Percentiles rank a stretch among this genome's conserved stretches.
These are phyloP conservation scores for Solanum infundibuliforme DNA, from an alignment of 257 asterid genomes.

Conservation along the genomic window DNA sequence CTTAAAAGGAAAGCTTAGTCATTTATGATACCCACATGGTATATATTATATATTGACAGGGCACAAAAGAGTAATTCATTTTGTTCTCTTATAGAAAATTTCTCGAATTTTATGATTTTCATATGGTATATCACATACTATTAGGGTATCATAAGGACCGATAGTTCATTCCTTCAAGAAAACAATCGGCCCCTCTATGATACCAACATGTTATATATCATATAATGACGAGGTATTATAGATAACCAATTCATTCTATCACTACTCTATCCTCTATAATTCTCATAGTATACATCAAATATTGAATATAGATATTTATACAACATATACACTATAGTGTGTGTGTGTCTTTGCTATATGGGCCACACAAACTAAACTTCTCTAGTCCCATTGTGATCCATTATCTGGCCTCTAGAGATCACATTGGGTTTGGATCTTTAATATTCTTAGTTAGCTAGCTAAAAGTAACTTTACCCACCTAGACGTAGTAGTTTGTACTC, in stretches of 20 bases:
- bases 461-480: not conserved
- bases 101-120: not conserved
- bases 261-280: not conserved
- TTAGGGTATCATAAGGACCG: not conserved
- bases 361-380: not conserved
- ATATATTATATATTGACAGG: too few species aligned
- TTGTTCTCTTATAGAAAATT: too few species aligned
- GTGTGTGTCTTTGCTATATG: not conserved
- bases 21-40: not conserved
- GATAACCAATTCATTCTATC: too few species aligned
- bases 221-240: not conserved
- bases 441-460: not conserved
- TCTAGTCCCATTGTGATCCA: not conserved
- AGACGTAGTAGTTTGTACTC: not conserved
- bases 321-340: not conserved
- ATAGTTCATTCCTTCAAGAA: too few species aligned
- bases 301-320: too few species aligned
- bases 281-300: not conserved
- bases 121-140: not conserved
- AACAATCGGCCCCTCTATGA: not conserved
- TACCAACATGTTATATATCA: not conserved
- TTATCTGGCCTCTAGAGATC: not conserved
- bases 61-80: not conserved
- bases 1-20: not conserved
- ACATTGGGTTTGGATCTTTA: not conserved